phyloP scores from a whole-genome alignment of 1,284 basidiomycete species.

The Flammula alnicola region DNA sequence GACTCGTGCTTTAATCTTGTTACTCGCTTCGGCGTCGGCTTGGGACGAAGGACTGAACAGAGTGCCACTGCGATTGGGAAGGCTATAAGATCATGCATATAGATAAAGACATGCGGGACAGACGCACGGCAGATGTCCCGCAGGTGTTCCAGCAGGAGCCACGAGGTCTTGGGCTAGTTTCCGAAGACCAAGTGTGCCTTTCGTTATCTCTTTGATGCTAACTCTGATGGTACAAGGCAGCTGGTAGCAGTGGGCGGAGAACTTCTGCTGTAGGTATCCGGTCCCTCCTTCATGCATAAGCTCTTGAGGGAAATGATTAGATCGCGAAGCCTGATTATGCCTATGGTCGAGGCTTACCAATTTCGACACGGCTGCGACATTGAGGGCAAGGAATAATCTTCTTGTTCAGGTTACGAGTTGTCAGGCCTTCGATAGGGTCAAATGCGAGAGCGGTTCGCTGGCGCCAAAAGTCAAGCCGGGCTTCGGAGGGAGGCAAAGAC shows the following conservation, averaged over 20 bases:
- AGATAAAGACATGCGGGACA: no score
- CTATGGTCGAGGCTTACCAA: slow-evolving; percentile 27
- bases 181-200: slow-evolving; percentile 35
- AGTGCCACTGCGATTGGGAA: no score
- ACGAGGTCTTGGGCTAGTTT: slow-evolving; percentile 42
- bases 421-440: slow-evolving; percentile 38
- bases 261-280: slow-evolving; percentile 45
- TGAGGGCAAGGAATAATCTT: slow-evolving; percentile 39
- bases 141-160: not conserved
- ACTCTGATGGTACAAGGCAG: no score
- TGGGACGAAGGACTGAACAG: no score
- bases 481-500: slow-evolving; percentile 8
- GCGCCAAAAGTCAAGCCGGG: slow-evolving; percentile 30
- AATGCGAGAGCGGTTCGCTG: slow-evolving; percentile 35
- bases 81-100: slow-evolving; percentile 13
- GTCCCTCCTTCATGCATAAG: slow-evolving; percentile 36
- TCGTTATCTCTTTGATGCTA: slow-evolving; percentile 32
- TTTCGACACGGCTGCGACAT: slow-evolving; percentile 28
- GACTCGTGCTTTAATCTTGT: no score
- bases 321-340: not conserved
- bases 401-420: slow-evolving; percentile 18
- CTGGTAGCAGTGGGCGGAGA: slow-evolving; percentile 30
- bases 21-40: no score
- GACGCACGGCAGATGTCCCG: slow-evolving; percentile 35
- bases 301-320: not conserved